Conservation (phyloP, 73 alveolate genomes). For the Tetrahymena malaccensis region DNA sequence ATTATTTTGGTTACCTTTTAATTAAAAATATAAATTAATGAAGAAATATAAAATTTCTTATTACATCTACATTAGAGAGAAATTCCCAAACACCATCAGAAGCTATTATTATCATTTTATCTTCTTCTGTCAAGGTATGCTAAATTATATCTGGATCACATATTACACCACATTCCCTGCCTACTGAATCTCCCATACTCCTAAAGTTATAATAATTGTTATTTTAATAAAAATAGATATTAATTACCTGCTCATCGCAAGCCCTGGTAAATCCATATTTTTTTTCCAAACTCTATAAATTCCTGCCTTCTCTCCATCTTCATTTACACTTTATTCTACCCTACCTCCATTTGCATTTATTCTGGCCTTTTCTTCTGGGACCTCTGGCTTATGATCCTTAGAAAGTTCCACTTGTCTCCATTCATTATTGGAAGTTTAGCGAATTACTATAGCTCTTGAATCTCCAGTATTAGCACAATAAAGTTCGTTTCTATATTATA, state of each 20-base stretch:
- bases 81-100: constrained; percentile 82
- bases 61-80: neutral
- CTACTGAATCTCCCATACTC: constrained; percentile 72
- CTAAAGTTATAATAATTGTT: neutral
- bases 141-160: constrained; percentile 64
- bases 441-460: constrained; percentile 77
- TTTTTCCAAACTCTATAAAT: constrained; percentile 57
- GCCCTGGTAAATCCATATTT: constrained; percentile 46
- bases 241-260: constrained; percentile 52
- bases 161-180: constrained; percentile 62
- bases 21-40: neutral
- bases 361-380: constrained; percentile 83
- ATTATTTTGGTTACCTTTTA: neutral
- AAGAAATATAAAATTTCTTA: neutral
- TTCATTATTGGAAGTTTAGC: neutral
- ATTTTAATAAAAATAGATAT: constrained; percentile 24
- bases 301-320: constrained; percentile 40
- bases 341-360: constrained; percentile 74
- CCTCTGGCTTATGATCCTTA: constrained; percentile 96
- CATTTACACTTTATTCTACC: constrained; percentile 56
- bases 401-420: constrained; percentile 70
- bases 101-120: constrained; percentile 66
- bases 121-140: constrained; percentile 49
- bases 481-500: neutral
- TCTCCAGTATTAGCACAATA: constrained; percentile 88